Conservation (phyloP, 148 eudicot genomes). For the Rhododendron vialii region DNA sequence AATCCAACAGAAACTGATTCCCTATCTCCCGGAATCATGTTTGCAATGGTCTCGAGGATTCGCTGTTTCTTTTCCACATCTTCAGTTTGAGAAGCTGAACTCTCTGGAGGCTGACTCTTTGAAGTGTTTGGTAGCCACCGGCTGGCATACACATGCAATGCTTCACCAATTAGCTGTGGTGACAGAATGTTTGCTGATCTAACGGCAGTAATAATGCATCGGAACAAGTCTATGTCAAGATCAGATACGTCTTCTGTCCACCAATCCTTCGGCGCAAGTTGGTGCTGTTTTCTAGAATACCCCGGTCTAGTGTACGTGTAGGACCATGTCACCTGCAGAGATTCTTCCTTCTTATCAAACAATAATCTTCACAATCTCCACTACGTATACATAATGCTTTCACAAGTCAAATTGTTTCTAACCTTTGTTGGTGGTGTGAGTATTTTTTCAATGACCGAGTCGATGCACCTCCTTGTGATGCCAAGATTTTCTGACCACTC, state of each 20-base stretch:
- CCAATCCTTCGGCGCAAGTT: conserved; percentile 58
- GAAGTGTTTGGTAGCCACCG: conserved; percentile 40
- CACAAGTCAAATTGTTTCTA: not conserved
- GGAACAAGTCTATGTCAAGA: conserved; percentile 46
- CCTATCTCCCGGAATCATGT: conserved; percentile 42
- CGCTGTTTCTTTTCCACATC: conserved; percentile 20
- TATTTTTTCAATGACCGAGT: conserved; percentile 50
- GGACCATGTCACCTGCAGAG: conserved; percentile 55
- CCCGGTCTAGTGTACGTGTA: conserved; percentile 64
- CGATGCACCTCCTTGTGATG: conserved; percentile 53
- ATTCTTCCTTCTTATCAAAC: not conserved
- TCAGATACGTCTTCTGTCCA: conserved; percentile 65
- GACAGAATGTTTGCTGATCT: conserved; percentile 36
- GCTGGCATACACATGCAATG: conserved; percentile 52
- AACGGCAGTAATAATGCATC: conserved; percentile 35
- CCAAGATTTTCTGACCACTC: conserved; percentile 61
- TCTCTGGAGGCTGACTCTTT: conserved; percentile 19
- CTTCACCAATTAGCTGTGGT: conserved; percentile 62
- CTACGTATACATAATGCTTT: not conserved
- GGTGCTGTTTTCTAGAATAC: conserved; percentile 28
- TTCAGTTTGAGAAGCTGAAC: conserved; percentile 18
- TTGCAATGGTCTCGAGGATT: conserved; percentile 41
- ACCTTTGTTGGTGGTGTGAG: conserved; percentile 41
- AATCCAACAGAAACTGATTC: conserved; percentile 51
- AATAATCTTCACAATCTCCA: not conserved